Evolutionary conservation across 2,329 filamentous ascomycete species (phyloP).

Genomic region (Hymenoscyphus scutula): DNA sequence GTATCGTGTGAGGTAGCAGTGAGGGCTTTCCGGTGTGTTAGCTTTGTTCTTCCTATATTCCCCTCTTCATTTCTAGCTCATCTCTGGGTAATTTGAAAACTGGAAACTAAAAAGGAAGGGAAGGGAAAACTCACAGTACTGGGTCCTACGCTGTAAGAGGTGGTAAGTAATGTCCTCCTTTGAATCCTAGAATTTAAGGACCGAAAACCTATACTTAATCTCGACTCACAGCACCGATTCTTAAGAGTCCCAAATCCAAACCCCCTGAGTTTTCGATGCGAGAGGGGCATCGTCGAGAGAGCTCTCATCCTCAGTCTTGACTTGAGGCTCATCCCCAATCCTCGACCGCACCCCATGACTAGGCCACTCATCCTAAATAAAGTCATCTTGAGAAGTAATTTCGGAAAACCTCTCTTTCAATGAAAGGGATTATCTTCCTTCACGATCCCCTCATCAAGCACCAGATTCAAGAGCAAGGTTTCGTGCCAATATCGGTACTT

Average conservation of each 20-base stretch:
- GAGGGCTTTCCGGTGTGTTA: constrained; percentile 51
- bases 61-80: too few species aligned
- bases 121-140: constrained; percentile 32
- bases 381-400: background rate
- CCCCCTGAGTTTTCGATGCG: too few species aligned
- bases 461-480: too few species aligned
- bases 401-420: background rate
- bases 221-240: too few species aligned
- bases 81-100: background rate
- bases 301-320: background rate
- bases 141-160: constrained; percentile 37
- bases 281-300: background rate
- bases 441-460: background rate
- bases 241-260: too few species aligned
- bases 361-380: background rate
- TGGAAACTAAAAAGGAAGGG: constrained; percentile 3
- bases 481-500: too few species aligned
- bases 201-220: too few species aligned
- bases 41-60: background rate
- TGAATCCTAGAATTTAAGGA: too few species aligned
- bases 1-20: constrained; percentile 66
- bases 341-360: background rate
- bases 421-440: background rate
- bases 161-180: constrained; percentile 25
- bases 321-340: background rate